A percentile compares a stretch with the other conserved stretches of the same genome.
These are phyloP conservation scores for Hypseocharis bilobata DNA, from an alignment of 441 rosid species.

Conservation along the genomic window DNA sequence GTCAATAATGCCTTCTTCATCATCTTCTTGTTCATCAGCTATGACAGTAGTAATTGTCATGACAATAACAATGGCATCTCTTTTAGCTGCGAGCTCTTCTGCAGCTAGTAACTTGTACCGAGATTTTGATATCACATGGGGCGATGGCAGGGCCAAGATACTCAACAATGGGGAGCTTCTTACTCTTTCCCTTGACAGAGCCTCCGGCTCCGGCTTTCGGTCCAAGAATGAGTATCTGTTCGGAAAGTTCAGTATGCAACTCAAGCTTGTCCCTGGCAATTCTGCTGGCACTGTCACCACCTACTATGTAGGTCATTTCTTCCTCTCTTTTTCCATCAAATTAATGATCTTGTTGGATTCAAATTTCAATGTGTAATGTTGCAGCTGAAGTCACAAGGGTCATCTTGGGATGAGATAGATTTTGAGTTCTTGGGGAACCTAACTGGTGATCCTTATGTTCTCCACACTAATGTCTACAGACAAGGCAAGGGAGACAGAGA, in stretches of 20 bases:
- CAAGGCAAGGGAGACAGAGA: constrained; percentile 43
- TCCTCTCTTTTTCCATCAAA: too few species aligned
- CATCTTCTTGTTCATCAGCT: too few species aligned
- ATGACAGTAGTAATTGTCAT: too few species aligned
- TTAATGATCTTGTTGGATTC: too few species aligned
- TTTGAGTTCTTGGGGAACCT: constrained; percentile 46
- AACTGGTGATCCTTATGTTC: constrained; percentile 39
- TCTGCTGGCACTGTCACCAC: constrained; percentile 26
- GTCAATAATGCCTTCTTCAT: too few species aligned
- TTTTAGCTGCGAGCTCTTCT: too few species aligned
- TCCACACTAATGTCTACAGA: constrained; percentile 40
- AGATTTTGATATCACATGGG: constrained; percentile 20
- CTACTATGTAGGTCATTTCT: constrained; percentile 13
- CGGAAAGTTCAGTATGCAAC: constrained; percentile 19
- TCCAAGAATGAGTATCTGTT: constrained; percentile 18
- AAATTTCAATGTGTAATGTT: neutral
- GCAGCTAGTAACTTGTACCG: constrained; percentile 16
- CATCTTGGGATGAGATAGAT: constrained; percentile 45
- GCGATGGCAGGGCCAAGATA: constrained; percentile 12
- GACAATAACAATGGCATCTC: too few species aligned
- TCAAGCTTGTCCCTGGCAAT: constrained; percentile 24
- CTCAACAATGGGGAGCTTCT: constrained; percentile 13
- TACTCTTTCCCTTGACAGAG: constrained; percentile 17
- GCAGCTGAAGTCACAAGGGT: constrained; percentile 38
- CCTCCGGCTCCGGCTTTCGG: constrained; percentile 21